Evolutionary conservation across 2,329 filamentous ascomycete species (phyloP), one percentile per base, ranked within the genome.

Genomic region (Fusarium sublunatum): DNA sequence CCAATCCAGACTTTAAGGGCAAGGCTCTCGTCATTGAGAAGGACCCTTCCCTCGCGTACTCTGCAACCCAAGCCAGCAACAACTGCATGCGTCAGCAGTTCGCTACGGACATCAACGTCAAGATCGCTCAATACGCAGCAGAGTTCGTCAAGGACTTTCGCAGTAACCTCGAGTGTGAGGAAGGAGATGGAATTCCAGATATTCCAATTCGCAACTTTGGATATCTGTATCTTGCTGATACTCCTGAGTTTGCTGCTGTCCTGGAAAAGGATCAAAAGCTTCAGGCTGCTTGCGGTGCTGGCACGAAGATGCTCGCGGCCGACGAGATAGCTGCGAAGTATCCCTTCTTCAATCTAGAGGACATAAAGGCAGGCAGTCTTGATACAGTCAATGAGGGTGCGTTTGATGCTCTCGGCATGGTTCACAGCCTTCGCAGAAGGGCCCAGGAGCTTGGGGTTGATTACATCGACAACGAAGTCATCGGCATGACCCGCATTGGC

Each of bases 11-110:
- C 28, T 61, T 61, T 6, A 45, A 59, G 7, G 58, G 49, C 12
- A 47, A 47, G 5, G 36, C 48, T n/a, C 50, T 59, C 7, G 55
- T 61, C 11, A 28, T 61, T 7, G 58, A 61, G 13, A 36, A 39
- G 7, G 45, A 51, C 6, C 49, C 49, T 2, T 59, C 49, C 3
- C 40, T 55, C 22, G 19, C 44, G 13, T 46, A 41, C 29, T 61
- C 55, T 2, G 49, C 58, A 26, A 61, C 58, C 6, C 43, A 55
- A 13, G 58, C 58, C 6, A 59, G 54, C 40, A 61, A 61, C 4
- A 58, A 55, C 8, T 61, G 58, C 12, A 59, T 61, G 54, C 44
- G 54, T 6, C 58, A 59, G 35, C 58, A 61, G 19, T 61, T 59
- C 4, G 58, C 54, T 1, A 59, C 54, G 3, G 44, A 50, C 6